Percentiles rank a stretch among this genome's conserved stretches.
phyloP scores from a whole-genome alignment of 345 rosid genomes.

The Eucalyptus regnans region DNA sequence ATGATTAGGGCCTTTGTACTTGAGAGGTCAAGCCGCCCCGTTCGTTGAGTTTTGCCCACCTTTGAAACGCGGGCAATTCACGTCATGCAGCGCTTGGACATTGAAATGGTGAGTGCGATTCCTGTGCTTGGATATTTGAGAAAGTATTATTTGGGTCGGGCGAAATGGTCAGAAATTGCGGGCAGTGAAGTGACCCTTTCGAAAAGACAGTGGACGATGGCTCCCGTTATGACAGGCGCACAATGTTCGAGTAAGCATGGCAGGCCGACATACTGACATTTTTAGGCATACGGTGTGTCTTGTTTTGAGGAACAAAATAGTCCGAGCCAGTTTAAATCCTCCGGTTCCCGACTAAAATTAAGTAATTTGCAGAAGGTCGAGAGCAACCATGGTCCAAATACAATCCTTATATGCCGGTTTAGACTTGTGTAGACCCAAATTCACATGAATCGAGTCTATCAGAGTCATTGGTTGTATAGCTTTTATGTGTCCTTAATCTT shows the following conservation, averaged over 20 bases:
- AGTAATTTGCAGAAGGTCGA: background rate
- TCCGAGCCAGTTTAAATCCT: background rate
- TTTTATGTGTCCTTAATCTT: fast-evolving
- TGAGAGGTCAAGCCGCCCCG: background rate
- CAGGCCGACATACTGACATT: background rate
- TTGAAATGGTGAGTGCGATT: background rate
- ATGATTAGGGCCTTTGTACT: background rate
- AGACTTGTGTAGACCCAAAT: fast-evolving
- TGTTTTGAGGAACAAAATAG: background rate
- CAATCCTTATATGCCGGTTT: fast-evolving
- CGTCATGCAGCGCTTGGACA: background rate
- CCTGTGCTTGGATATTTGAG: background rate
- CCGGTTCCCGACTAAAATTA: background rate
- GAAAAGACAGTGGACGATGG: background rate
- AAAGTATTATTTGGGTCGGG: background rate
- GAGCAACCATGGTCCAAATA: background rate
- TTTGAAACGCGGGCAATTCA: background rate
- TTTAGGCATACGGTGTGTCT: background rate
- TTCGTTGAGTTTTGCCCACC: background rate
- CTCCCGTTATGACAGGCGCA: background rate
- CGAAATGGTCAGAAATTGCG: background rate
- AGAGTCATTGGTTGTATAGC: fast-evolving
- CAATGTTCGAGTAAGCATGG: background rate
- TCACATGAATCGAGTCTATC: fast-evolving
- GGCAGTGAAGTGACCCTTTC: background rate